These are phyloP conservation scores for Mycena vitilis DNA, from an alignment of 768 basidiomycete species.

Conservation along the genomic window DNA sequence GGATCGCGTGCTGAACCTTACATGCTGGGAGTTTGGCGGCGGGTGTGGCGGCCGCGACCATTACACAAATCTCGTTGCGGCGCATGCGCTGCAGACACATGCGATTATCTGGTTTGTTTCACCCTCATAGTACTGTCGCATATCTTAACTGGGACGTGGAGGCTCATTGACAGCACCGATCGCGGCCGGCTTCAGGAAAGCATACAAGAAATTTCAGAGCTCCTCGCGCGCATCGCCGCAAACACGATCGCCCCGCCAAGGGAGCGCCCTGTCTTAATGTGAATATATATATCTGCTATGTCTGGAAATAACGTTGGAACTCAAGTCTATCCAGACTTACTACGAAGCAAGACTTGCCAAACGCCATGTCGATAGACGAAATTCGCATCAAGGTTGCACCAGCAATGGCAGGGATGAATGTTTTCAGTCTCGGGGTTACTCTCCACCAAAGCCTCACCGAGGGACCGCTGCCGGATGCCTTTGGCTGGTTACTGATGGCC, in stretches of 20 bases:
- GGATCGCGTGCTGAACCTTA: conserved; percentile 56
- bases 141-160: not conserved
- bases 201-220: conserved; percentile 56
- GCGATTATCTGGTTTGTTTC: conserved; percentile 71
- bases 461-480: conserved; percentile 51
- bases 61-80: conserved; percentile 45
- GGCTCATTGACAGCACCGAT: conserved; percentile 58
- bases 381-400: conserved; percentile 51
- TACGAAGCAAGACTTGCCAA: conserved; percentile 72
- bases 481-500: conserved; percentile 52
- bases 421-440: conserved; percentile 44
- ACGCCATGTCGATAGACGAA: conserved; percentile 61
- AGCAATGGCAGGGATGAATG: conserved; percentile 44
- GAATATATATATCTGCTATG: conserved; percentile 8
- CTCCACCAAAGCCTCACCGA: conserved; percentile 37
- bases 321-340: conserved; percentile 51
- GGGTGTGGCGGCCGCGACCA: conserved; percentile 51
- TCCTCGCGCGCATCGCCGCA: conserved; percentile 43
- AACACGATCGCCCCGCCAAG: conserved; percentile 18
- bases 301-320: conserved; percentile 50
- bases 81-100: conserved; percentile 49
- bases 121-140: too few relatives aligned
- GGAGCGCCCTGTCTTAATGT: conserved; percentile 49
- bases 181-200: conserved; percentile 62
- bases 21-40: conserved; percentile 75